Percentiles rank a stretch among this genome's conserved stretches.
These are phyloP conservation scores for Cornus florida DNA, from an alignment of 148 eudicot species.

Conservation along the genomic window DNA sequence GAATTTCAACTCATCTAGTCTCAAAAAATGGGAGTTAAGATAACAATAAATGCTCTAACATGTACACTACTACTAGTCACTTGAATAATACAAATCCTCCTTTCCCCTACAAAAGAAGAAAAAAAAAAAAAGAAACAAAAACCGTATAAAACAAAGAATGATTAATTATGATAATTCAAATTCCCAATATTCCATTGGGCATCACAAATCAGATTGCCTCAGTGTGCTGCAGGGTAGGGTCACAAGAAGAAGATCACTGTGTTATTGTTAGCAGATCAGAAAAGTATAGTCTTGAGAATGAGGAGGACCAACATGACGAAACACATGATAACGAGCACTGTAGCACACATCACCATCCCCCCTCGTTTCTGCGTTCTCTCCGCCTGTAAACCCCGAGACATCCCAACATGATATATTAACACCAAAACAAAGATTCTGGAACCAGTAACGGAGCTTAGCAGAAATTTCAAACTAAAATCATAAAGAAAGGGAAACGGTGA, in stretches of 20 bases:
- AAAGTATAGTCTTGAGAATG: conserved; percentile 67
- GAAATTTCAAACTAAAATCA: not conserved
- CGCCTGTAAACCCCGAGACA: conserved; percentile 50
- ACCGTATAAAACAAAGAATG: too few species aligned
- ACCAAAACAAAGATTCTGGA: not conserved
- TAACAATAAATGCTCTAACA: conserved; percentile 14
- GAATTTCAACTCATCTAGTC: not conserved
- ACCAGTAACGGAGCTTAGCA: not conserved
- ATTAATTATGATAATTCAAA: not conserved
- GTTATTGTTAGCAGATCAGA: conserved; percentile 19
- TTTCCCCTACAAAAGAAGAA: conserved; percentile 4
- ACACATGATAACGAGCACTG: conserved; percentile 86
- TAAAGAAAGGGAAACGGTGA: not conserved
- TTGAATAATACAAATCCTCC: not conserved
- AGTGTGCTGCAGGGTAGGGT: conserved; percentile 5
- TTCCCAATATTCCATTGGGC: conserved; percentile 7
- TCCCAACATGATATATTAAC: not conserved
- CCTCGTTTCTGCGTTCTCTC: conserved; percentile 82
- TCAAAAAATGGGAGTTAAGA: not conserved
- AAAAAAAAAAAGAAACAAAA: too few species aligned
- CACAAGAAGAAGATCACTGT: not conserved
- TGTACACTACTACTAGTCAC: not conserved
- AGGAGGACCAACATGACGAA: conserved; percentile 82
- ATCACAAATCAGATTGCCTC: not conserved
- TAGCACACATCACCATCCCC: conserved; percentile 82